Base-by-base conservation (phyloP, 1,284 basidiomycete genomes). In the Mrakiaceae sp. region DNA sequence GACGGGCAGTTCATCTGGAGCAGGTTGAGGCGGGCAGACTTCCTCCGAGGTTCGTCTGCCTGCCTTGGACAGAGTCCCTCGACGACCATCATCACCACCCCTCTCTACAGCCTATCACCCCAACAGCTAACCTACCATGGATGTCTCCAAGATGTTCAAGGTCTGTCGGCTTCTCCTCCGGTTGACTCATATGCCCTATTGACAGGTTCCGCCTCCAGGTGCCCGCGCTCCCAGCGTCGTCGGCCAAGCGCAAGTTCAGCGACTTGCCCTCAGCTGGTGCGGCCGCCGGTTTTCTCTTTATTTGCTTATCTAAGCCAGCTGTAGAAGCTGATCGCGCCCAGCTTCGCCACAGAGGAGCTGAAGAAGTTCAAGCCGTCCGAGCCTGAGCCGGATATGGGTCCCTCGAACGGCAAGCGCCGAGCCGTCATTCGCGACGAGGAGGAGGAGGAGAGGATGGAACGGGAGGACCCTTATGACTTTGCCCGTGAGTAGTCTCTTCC, bases 111-210 rank as follows among this genome's bases (percentile, higher is more conserved):
- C 47, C 39, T 61, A 11, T 7, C 2, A 39, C 7, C 2, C 47
- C n/a, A 16, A 3, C 16, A 58, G 46, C 56, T 16, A 62, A 40
- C 49, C 27, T 58, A 67, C 46, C 42, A 76, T 77, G 75, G 74
- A 77, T 60, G 70, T 76, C 57, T 72, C 73, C 63, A 76, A 74
- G 64, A 72, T 76, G 70, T 77, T 77, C 71, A 77, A 76, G 67
- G 71, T 75, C 2, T 71, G 74, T 4, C 64, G 70, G 27, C 27
- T 27, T 27, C 27, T 27, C 27, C 27, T 27, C 27, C 27, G 27
- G 83, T 27, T 40, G 11, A 8, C 44, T 14, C 49, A 16, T 50
- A 43, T 42, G 27, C 49, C 5, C 42, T 52, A n/a, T 16, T 60
- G 27, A 12, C 46, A 50, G 27, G 55, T 44, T n/a, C 57, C 14